Conservation (phyloP, 108 stramenopile species). For the Skeletonema grethae region DNA sequence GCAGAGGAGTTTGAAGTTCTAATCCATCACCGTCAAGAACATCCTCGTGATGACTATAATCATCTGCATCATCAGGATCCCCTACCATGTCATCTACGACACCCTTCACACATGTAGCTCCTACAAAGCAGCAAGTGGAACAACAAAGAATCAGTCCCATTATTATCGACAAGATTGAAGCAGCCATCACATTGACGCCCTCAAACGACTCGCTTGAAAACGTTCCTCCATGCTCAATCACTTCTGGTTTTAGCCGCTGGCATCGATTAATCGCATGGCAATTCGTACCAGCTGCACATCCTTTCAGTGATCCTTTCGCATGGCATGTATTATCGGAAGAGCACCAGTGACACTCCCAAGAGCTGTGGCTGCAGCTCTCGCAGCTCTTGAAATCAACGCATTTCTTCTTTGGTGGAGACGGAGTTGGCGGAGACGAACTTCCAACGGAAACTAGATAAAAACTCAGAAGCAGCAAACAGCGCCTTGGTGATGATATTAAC, state of each 20-base stretch:
- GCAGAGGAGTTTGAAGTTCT: constrained; percentile 38
- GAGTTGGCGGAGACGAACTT: too few species aligned
- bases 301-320: constrained; percentile 76
- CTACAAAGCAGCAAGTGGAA: constrained; percentile 56
- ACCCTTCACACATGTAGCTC: constrained; percentile 46
- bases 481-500: too few species aligned
- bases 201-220: constrained; percentile 37
- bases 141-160: constrained; percentile 53
- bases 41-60: too few species aligned
- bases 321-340: constrained; percentile 70
- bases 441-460: too few species aligned
- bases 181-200: constrained; percentile 45
- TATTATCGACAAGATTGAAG: constrained; percentile 38
- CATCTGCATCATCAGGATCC: constrained; percentile 1
- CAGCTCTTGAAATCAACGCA: constrained; percentile 38
- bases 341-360: constrained; percentile 57
- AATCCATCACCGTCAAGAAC: constrained; percentile 18
- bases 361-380: constrained; percentile 23
- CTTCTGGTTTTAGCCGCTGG: constrained; percentile 65
- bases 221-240: constrained; percentile 26
- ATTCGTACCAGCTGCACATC: constrained; percentile 78
- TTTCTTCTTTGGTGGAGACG: too few species aligned
- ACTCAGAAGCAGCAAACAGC: too few species aligned
- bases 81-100: constrained; percentile 68
- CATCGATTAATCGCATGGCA: constrained; percentile 86